These are phyloP conservation scores for Boletus sp. DNA, from an alignment of 768 basidiomycete genomes.

Conservation along the genomic window DNA sequence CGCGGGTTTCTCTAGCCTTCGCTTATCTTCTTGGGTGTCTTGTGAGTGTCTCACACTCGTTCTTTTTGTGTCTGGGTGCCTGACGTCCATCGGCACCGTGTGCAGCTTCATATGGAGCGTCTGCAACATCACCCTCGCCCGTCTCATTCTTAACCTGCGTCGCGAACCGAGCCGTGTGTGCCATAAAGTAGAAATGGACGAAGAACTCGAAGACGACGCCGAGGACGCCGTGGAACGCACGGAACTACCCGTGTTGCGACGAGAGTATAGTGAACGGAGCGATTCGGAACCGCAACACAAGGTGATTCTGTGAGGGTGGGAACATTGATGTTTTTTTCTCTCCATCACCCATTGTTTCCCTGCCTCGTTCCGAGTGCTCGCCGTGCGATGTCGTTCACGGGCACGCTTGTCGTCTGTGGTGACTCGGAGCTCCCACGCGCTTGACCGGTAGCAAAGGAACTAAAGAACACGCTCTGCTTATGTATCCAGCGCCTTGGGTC, in stretches of 20 bases:
- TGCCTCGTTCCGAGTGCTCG: no score
- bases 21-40: slow-evolving; percentile 20
- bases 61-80: neutral
- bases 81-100: neutral
- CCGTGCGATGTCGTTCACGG: no score
- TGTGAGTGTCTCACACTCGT: slow-evolving; percentile 15
- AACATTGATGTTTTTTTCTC: no score
- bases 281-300: slow-evolving; percentile 2
- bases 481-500: no score
- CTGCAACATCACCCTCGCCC: slow-evolving; percentile 32
- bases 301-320: neutral
- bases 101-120: slow-evolving; percentile 37
- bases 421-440: no score
- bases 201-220: neutral
- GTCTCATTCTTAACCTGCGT: slow-evolving; percentile 35
- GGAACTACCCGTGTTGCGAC: slow-evolving; percentile 6
- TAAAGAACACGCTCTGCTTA: neutral
- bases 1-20: slow-evolving; percentile 11
- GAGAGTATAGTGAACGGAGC: neutral
- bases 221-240: neutral
- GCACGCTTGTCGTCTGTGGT: no score
- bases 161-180: slow-evolving; percentile 1
- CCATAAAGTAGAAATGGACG: neutral
- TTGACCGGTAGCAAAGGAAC: no score
- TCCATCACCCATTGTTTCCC: no score